A percentile compares a stretch with the other conserved stretches of the same genome.
Conservation (phyloP, 108 stramenopile species). For the Nannochloropsis granulata region DNA sequence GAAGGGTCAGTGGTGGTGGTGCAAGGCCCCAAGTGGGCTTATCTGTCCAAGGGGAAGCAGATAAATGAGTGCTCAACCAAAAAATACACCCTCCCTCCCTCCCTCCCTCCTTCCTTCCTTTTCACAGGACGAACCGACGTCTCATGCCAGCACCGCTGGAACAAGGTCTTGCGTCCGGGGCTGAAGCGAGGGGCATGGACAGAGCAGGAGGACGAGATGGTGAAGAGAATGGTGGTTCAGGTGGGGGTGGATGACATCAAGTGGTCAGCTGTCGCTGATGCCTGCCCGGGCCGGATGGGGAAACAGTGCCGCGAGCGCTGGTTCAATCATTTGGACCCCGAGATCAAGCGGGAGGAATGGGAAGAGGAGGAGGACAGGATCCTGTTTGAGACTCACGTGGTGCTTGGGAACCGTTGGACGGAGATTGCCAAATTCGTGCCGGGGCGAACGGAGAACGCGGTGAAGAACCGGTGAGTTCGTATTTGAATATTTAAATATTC, state of each 20-base stretch:
- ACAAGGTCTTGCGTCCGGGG: neutral
- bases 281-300: constrained; percentile 61
- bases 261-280: neutral
- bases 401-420: constrained; percentile 47
- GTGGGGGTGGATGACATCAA: neutral
- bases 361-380: constrained; percentile 64
- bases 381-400: constrained; percentile 41
- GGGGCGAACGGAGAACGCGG: constrained; percentile 49
- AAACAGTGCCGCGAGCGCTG: constrained; percentile 98
- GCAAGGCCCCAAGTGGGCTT: neutral
- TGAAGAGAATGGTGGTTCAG: neutral
- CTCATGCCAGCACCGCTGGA: neutral
- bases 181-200: neutral
- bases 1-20: too few species aligned
- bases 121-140: neutral
- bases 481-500: too few species aligned
- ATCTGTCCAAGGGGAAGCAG: neutral
- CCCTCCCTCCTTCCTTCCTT: neutral
- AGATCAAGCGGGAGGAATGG: constrained; percentile 78
- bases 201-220: neutral
- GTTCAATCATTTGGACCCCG: constrained; percentile 80
- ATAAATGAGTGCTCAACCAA: neutral
- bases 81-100: neutral
- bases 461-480: constrained; percentile 46
- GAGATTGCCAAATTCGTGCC: constrained; percentile 53